A percentile compares a stretch with the other conserved stretches of the same genome.
Evolutionary conservation across 768 basidiomycete genomes (phyloP).

Genomic region (Pleurotus platypus): DNA sequence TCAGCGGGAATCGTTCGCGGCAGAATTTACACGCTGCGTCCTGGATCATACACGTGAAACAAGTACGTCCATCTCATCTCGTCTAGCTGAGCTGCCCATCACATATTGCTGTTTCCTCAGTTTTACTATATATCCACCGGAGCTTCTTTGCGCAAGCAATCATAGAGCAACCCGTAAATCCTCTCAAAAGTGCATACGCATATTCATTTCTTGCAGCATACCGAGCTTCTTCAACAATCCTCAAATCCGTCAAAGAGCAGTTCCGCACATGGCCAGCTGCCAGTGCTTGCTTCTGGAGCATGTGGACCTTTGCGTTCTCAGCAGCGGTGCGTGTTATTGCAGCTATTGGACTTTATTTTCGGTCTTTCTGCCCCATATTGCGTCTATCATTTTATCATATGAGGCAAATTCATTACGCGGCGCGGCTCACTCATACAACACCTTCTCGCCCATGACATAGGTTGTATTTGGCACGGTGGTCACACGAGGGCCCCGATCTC

Average conservation of each 20-base stretch:
- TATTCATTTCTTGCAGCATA: slow-evolving; percentile 65
- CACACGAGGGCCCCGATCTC: slow-evolving; percentile 66
- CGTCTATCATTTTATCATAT: neutral
- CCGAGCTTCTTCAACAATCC: slow-evolving; percentile 52
- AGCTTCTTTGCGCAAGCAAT: slow-evolving; percentile 72
- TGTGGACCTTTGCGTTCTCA: slow-evolving; percentile 60
- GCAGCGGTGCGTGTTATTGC: slow-evolving; percentile 37
- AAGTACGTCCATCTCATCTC: slow-evolving; percentile 20
- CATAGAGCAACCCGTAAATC: slow-evolving; percentile 63
- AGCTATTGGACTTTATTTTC: neutral
- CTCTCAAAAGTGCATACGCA: slow-evolving; percentile 61
- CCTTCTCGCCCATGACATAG: slow-evolving; percentile 25
- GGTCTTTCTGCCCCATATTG: neutral
- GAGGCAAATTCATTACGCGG: neutral
- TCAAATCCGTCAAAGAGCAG: slow-evolving; percentile 47
- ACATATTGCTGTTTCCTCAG: slow-evolving; percentile 23
- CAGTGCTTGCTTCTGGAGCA: slow-evolving; percentile 53
- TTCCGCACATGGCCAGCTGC: slow-evolving; percentile 43
- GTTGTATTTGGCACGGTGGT: slow-evolving; percentile 80
- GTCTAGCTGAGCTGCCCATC: neutral
- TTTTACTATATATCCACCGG: slow-evolving; percentile 61
- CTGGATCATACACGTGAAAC: slow-evolving; percentile 48
- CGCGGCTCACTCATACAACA: neutral
- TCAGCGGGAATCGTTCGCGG: slow-evolving; percentile 25
- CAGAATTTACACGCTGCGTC: slow-evolving; percentile 41